Evolutionary conservation across 164 flowering plant species (phyloP), one percentile per base, ranked within the genome.

Genomic region (Taxillus chinensis): DNA sequence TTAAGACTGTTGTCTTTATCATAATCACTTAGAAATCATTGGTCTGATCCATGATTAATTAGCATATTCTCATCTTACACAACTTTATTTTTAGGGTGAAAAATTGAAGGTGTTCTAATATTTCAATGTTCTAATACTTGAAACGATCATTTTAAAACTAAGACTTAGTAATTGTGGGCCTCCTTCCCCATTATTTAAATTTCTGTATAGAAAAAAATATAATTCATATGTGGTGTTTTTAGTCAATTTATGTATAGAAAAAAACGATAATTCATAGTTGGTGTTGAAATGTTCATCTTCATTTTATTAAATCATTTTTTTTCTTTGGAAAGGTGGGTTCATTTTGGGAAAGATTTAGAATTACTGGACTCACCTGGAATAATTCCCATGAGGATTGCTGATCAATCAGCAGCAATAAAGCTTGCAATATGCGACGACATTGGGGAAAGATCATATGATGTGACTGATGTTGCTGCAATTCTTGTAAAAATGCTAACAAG

Each of bases 351-450:
- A 63, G 99, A 91, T 67, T 72, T 95, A 42, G 93, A 91, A 70
- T 69, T 95, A 72, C 75, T 95, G 64, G 99, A 95, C 69, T 95
- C 99, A 45, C 99, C 99, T 69, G 99, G 99, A 51, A 82, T 95
- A 57, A 59, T 95, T 42, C 99, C 99, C 52, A 91, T 95, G 99
- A 74, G 95, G 62, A 87, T 95, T 53, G 85, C 86, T 75, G 99
- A 95, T 71, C 97, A 91, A 71, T 62, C 82, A 43, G 84, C 96
- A 57, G 97, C 99, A 40, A 79, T 95, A 74, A 95, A 95, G 79
- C 91, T 95, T 68, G 99, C 96, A 37, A 87, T 95, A 37, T 91
- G 97, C 71, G 97, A 95, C 75, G 99, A 95, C 80, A 91, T 91
- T 71, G 99, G 99, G 58, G 99, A 95, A 81, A 89, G 87, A 74